A percentile compares a stretch with the other conserved stretches of the same genome.
Evolutionary conservation across 345 rosid species (phyloP).

Genomic region (Populus pruinosa): DNA sequence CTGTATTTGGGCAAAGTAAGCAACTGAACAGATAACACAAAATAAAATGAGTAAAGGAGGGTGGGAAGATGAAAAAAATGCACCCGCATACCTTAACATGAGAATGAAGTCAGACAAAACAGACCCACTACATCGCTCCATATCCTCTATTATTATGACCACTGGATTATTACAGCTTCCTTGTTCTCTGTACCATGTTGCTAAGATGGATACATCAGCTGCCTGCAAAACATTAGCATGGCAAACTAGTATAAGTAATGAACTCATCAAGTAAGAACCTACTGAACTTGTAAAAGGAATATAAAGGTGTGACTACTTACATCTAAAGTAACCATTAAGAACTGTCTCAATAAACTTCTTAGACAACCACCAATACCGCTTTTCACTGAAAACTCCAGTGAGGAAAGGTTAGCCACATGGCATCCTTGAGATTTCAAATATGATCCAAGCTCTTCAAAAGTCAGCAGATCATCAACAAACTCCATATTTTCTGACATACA

Average conservation of each 20-base stretch:
- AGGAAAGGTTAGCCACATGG: slow-evolving; percentile 88
- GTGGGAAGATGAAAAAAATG: background rate
- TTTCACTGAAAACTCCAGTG: slow-evolving; percentile 64
- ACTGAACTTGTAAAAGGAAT: background rate
- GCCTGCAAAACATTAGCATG: slow-evolving; percentile 47
- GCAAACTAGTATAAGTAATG: slow-evolving; percentile 14
- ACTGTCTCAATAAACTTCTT: slow-evolving; percentile 73
- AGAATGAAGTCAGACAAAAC: slow-evolving; percentile 77
- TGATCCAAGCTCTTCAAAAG: slow-evolving; percentile 69
- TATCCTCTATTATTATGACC: slow-evolving; percentile 68
- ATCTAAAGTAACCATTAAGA: slow-evolving; percentile 60
- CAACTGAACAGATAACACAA: background rate
- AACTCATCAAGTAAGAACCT: slow-evolving; percentile 1
- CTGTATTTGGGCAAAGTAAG: background rate
- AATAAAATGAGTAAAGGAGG: background rate
- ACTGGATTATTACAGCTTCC: slow-evolving; percentile 41
- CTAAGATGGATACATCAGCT: slow-evolving; percentile 66
- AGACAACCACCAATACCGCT: slow-evolving; percentile 79
- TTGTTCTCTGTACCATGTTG: slow-evolving; percentile 78
- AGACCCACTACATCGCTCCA: slow-evolving; percentile 75
- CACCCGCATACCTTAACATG: slow-evolving; percentile 54
- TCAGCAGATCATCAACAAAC: slow-evolving; percentile 82
- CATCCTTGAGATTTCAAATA: slow-evolving; percentile 74
- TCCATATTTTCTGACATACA: slow-evolving; percentile 78
- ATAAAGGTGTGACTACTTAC: slow-evolving; percentile 40